Evolutionary conservation across 441 rosid species (phyloP).

Genomic region (Omphalea diandra): DNA sequence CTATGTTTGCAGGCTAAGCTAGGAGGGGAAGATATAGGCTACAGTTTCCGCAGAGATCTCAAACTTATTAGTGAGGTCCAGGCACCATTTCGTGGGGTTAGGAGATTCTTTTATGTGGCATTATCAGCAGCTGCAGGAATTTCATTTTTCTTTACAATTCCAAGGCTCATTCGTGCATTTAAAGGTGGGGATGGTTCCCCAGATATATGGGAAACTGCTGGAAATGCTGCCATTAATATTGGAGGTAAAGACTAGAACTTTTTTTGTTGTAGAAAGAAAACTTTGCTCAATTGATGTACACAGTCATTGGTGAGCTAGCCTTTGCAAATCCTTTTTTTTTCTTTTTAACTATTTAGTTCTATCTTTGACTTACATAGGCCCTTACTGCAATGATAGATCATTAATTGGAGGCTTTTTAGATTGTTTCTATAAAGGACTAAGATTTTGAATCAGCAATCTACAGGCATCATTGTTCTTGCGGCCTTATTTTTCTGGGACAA

Average conservation of each 20-base stretch:
- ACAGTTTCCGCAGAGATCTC: conserved; percentile 83
- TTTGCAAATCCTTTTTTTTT: background rate
- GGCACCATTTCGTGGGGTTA: conserved; percentile 98
- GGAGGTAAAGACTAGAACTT: conserved; percentile 57
- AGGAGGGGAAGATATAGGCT: conserved; percentile 96
- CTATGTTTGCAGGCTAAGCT: conserved; percentile 64
- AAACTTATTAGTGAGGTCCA: conserved; percentile 95
- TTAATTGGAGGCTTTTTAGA: conserved; percentile 16
- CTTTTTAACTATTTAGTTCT: background rate
- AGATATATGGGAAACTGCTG: conserved; percentile 64
- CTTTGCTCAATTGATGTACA: background rate
- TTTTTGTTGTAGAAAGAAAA: background rate
- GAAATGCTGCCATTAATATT: conserved; percentile 77
- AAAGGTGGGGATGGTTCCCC: conserved; percentile 85
- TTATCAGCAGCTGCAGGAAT: conserved; percentile 90
- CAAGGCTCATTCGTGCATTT: conserved; percentile 71
- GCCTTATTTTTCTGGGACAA: conserved; percentile 82
- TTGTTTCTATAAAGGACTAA: conserved; percentile 51
- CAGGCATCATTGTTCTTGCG: conserved; percentile 81
- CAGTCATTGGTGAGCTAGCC: conserved; percentile 2
- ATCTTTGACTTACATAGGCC: background rate
- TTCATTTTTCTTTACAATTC: conserved; percentile 75
- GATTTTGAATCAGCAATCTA: conserved; percentile 59
- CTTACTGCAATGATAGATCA: conserved; percentile 2
- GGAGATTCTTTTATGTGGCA: conserved; percentile 85